Conservation (phyloP, 2,329 filamentous ascomycete genomes). For the Cercospora sp. region DNA sequence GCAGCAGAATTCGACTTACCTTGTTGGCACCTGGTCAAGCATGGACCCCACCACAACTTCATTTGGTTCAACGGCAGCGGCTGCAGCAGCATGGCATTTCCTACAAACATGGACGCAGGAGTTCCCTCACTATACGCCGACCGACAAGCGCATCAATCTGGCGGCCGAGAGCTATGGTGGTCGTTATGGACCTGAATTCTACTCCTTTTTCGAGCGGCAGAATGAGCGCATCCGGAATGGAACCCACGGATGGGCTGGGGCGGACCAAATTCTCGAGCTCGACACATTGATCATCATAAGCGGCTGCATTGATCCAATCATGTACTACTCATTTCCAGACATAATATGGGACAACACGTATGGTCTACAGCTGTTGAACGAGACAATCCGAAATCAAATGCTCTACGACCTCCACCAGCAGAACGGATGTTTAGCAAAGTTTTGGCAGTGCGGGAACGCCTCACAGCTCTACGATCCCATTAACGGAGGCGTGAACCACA, state of each 20-base stretch:
- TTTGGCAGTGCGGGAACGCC: conserved; percentile 50
- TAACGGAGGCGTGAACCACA: conserved; percentile 43
- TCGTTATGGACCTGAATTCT: conserved; percentile 62
- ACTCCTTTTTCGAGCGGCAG: conserved; percentile 56
- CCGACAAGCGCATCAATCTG: conserved; percentile 4
- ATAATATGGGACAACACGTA: conserved; percentile 61
- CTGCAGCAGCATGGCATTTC: conserved; percentile 59
- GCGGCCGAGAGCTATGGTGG: conserved; percentile 44
- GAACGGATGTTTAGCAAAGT: conserved; percentile 56
- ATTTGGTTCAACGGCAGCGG: conserved; percentile 54
- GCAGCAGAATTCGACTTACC: conserved; percentile 47
- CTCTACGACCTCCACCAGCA: conserved; percentile 54
- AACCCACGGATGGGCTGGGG: conserved; percentile 48
- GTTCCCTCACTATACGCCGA: conserved; percentile 59
- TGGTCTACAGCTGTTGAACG: conserved; percentile 53
- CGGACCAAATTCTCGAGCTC: conserved; percentile 45
- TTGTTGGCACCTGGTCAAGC: neutral
- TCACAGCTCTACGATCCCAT: conserved; percentile 48
- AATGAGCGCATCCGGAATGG: conserved; percentile 54
- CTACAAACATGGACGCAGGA: conserved; percentile 64
- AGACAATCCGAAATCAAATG: conserved; percentile 57
- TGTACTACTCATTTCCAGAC: conserved; percentile 49
- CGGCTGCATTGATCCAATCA: conserved; percentile 56
- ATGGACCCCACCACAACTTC: conserved; percentile 51
- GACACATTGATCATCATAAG: conserved; percentile 53